These are phyloP conservation scores for Peterozyma xylosa DNA, from an alignment of 805 yeast species.

Conservation along the genomic window DNA sequence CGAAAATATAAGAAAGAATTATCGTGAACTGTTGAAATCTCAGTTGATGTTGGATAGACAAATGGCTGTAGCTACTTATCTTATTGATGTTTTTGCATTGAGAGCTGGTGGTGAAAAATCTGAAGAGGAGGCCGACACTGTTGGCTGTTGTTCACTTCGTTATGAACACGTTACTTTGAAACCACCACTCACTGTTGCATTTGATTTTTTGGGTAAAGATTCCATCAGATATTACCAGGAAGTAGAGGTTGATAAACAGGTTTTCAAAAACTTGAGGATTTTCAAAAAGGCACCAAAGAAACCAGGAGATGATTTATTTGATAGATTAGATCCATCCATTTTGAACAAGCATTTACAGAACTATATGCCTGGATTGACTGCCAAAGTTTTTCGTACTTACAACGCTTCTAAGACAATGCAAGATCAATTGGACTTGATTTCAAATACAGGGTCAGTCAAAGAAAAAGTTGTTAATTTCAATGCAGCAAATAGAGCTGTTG, in stretches of 20 bases:
- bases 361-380: constrained; percentile 90
- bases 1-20: constrained; percentile 67
- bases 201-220: constrained; percentile 94
- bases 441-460: constrained; percentile 80
- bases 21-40: constrained; percentile 60
- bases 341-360: constrained; percentile 82
- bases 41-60: constrained; percentile 80
- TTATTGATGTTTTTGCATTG: constrained; percentile 86
- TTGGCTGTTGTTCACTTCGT: constrained; percentile 92
- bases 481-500: constrained; percentile 94
- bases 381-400: constrained; percentile 95
- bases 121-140: constrained; percentile 97
- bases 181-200: constrained; percentile 80
- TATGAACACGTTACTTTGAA: constrained; percentile 81
- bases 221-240: constrained; percentile 88
- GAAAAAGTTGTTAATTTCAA: constrained; percentile 84
- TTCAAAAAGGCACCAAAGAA: constrained; percentile 85
- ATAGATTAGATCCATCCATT: constrained; percentile 75
- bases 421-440: constrained; percentile 78
- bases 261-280: constrained; percentile 77
- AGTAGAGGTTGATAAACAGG: constrained; percentile 88
- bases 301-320: constrained; percentile 90
- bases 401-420: constrained; percentile 97
- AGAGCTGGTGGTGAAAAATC: constrained; percentile 98
- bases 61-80: constrained; percentile 87